Conservation (phyloP, 345 rosid genomes). For the Populus euphratica region DNA sequence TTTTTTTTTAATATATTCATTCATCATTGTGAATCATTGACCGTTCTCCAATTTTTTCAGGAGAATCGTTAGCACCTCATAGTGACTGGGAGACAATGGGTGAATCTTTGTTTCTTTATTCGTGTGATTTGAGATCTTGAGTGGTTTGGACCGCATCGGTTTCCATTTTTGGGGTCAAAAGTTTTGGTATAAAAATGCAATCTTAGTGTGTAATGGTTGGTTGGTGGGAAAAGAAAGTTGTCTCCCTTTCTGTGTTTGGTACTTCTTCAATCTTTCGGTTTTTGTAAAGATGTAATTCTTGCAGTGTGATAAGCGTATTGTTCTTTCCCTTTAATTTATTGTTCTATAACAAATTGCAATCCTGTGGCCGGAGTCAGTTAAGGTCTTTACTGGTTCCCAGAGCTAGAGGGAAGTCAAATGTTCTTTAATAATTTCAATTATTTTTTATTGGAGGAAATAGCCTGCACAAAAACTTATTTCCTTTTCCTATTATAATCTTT, state of each 20-base stretch:
- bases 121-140: slow-evolving; percentile 12
- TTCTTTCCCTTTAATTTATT: not conserved
- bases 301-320: not conserved
- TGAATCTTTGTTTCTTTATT: slow-evolving; percentile 25
- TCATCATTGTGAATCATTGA: slow-evolving; percentile 23
- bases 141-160: slow-evolving; percentile 31
- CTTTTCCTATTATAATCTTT: too few species aligned
- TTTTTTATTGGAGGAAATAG: too few species aligned
- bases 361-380: not conserved
- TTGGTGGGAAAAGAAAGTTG: not conserved
- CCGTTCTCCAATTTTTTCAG: slow-evolving; percentile 49
- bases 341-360: not conserved
- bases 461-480: too few species aligned
- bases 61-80: slow-evolving; percentile 32
- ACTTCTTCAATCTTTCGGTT: not conserved
- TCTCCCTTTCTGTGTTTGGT: not conserved
- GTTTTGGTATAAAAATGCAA: slow-evolving; percentile 35
- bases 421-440: too few species aligned
- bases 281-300: not conserved
- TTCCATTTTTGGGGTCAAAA: slow-evolving; percentile 34
- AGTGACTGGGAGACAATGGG: slow-evolving; percentile 30
- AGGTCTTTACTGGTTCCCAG: too few species aligned
- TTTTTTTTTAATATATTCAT: slow-evolving; percentile 8
- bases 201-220: slow-evolving; percentile 21
- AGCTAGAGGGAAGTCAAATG: too few species aligned